phyloP scores from a whole-genome alignment of 2,329 filamentous ascomycete species.

The Arachnopeziza araneosa region DNA sequence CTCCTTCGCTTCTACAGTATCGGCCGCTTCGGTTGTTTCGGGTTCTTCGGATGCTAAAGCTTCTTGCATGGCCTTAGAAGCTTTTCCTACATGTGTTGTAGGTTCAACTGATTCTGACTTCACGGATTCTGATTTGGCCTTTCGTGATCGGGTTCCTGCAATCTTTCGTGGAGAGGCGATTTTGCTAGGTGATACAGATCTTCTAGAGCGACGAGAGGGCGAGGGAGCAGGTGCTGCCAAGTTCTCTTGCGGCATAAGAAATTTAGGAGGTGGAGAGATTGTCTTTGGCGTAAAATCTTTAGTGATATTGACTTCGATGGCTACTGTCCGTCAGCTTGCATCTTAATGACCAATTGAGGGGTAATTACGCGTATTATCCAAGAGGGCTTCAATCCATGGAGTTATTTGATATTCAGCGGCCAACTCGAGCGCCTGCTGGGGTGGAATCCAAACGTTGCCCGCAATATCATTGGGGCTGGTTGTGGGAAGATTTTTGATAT shows the following conservation, averaged over 20 bases:
- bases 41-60: not conserved
- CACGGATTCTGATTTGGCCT: constrained; percentile 24
- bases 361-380: constrained; percentile 62
- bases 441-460: constrained; percentile 93
- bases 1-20: constrained; percentile 22
- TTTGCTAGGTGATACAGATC: constrained; percentile 51
- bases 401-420: constrained; percentile 82
- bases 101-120: constrained; percentile 38
- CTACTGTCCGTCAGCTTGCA: not conserved
- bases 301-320: constrained; percentile 51
- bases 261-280: constrained; percentile 75
- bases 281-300: constrained; percentile 55
- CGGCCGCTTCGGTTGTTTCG: not conserved
- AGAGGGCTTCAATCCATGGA: constrained; percentile 85
- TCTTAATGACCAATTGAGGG: no score
- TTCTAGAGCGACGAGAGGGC: constrained; percentile 43
- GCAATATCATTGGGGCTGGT: constrained; percentile 90
- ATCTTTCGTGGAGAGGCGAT: constrained; percentile 42
- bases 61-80: constrained; percentile 35
- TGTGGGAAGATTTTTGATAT: constrained; percentile 75
- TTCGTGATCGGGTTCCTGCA: constrained; percentile 32
- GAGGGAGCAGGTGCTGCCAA: constrained; percentile 30
- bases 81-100: constrained; percentile 42
- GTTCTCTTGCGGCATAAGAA: constrained; percentile 43
- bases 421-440: constrained; percentile 71